Conservation (phyloP, 306 rosid genomes). For the Gillenia trifoliata region DNA sequence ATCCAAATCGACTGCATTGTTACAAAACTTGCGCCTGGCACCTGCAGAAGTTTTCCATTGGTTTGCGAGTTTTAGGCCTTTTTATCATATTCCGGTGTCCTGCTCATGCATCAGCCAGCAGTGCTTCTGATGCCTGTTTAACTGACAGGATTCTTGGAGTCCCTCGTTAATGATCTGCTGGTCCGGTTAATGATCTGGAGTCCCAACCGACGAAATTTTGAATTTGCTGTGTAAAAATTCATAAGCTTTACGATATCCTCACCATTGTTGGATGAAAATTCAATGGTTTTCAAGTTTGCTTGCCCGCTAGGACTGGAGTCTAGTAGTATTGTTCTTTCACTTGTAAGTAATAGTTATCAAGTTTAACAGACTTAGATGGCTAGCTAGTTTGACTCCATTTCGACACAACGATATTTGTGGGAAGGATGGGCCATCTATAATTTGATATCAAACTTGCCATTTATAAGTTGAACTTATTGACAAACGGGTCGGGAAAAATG, state of each 20-base stretch:
- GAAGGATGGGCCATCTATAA: too few species aligned
- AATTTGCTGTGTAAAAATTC: too few species aligned
- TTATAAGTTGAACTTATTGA: too few species aligned
- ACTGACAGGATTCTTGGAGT: constrained; percentile 17
- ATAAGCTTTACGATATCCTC: too few species aligned
- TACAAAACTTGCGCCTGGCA: constrained; percentile 16
- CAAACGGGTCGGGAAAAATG: not conserved
- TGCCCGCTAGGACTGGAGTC: too few species aligned
- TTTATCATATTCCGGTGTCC: not conserved
- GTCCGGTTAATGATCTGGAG: constrained; percentile 12
- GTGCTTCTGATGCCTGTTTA: constrained; percentile 14
- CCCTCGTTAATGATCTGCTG: constrained; percentile 30
- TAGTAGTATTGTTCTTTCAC: too few species aligned
- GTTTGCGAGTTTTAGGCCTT: not conserved
- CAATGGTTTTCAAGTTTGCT: too few species aligned
- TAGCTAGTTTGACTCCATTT: too few species aligned
- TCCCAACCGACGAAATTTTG: not conserved
- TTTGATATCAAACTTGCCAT: too few species aligned
- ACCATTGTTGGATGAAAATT: not conserved
- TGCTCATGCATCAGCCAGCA: not conserved
- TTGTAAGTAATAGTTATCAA: too few species aligned
- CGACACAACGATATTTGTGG: too few species aligned
- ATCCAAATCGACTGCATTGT: constrained; percentile 12
- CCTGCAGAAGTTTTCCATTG: constrained; percentile 20
- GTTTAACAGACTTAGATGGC: too few species aligned